Percentiles rank a stretch among this genome's conserved stretches.
phyloP scores from a whole-genome alignment of 2,329 filamentous ascomycete species.

The Aspergillus brunneoviolaceus region DNA sequence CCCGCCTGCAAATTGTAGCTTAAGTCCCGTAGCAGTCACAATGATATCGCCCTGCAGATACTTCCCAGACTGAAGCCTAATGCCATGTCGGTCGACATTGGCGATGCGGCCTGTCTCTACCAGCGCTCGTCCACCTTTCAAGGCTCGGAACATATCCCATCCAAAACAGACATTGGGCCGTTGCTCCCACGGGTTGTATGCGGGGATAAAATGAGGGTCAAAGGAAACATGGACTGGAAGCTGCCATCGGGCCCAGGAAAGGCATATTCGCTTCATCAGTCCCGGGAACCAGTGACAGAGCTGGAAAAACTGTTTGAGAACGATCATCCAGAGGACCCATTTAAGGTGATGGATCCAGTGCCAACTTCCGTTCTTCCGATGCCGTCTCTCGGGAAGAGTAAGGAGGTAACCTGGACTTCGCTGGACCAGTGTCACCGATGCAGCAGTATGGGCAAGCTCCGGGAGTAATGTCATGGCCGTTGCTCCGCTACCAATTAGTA shows the following conservation, averaged over 20 bases:
- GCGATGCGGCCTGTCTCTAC: no score
- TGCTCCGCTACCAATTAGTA: constrained; percentile 73
- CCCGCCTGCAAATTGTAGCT: constrained; percentile 29
- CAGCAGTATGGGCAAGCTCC: constrained; percentile 62
- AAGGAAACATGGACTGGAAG: constrained; percentile 55
- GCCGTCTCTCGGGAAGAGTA: constrained; percentile 23
- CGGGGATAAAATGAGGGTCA: constrained; percentile 61
- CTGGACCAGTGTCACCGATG: constrained; percentile 63
- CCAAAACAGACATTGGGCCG: constrained; percentile 65
- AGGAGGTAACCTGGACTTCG: constrained; percentile 70
- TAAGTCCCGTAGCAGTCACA: constrained; percentile 38
- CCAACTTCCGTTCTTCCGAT: not conserved
- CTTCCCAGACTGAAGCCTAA: constrained; percentile 44
- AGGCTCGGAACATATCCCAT: constrained; percentile 38
- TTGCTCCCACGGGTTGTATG: constrained; percentile 67
- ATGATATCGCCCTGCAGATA: constrained; percentile 31
- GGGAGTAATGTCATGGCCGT: constrained; percentile 71
- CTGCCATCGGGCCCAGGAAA: constrained; percentile 15
- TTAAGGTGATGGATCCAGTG: constrained; percentile 29
- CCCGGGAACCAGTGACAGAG: constrained; percentile 51
- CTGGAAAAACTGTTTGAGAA: constrained; percentile 47
- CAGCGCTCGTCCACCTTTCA: no score
- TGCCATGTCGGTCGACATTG: constrained; percentile 26
- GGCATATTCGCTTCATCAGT: constrained; percentile 39
- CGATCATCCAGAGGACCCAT: constrained; percentile 41